These are phyloP conservation scores for Papiliotrema flavescens DNA, from an alignment of 1,284 basidiomycete species.

Conservation along the genomic window DNA sequence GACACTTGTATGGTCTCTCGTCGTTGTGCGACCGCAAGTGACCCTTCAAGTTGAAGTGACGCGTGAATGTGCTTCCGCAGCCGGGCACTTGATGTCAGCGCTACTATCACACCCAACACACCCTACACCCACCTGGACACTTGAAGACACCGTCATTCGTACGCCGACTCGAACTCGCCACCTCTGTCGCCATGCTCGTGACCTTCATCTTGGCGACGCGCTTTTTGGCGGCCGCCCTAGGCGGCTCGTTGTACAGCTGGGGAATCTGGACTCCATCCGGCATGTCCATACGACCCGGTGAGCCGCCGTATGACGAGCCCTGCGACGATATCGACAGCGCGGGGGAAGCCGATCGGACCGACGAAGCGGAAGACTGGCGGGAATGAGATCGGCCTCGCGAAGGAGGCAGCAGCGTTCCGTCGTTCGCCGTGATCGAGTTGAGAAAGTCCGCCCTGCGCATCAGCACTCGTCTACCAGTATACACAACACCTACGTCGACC, in stretches of 20 bases:
- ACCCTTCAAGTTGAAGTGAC: conserved; percentile 60
- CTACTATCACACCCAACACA: background rate
- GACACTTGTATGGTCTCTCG: conserved; percentile 87
- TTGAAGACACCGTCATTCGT: conserved; percentile 86
- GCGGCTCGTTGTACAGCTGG: background rate
- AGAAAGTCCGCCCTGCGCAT: conserved; percentile 39
- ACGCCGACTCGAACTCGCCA: conserved; percentile 80
- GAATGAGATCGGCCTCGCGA: conserved; percentile 36
- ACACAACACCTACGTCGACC: conserved; percentile 39
- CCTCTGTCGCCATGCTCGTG: conserved; percentile 89
- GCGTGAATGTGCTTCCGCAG: conserved; percentile 92
- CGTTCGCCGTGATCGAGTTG: conserved; percentile 41
- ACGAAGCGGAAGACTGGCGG: conserved; percentile 40
- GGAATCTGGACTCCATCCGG: conserved; percentile 28
- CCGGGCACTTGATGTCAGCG: conserved; percentile 62
- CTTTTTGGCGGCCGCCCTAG: conserved; percentile 2
- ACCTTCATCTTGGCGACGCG: conserved; percentile 87
- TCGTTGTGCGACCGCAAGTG: conserved; percentile 95
- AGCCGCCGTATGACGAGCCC: conserved; percentile 36
- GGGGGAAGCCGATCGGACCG: conserved; percentile 38
- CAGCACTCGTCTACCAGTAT: background rate
- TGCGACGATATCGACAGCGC: conserved; percentile 43
- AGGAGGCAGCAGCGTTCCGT: conserved; percentile 44
- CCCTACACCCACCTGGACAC: conserved; percentile 59
- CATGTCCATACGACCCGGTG: conserved; percentile 34